Conservation (phyloP, 306 rosid genomes). For the Corylus avellana region DNA sequence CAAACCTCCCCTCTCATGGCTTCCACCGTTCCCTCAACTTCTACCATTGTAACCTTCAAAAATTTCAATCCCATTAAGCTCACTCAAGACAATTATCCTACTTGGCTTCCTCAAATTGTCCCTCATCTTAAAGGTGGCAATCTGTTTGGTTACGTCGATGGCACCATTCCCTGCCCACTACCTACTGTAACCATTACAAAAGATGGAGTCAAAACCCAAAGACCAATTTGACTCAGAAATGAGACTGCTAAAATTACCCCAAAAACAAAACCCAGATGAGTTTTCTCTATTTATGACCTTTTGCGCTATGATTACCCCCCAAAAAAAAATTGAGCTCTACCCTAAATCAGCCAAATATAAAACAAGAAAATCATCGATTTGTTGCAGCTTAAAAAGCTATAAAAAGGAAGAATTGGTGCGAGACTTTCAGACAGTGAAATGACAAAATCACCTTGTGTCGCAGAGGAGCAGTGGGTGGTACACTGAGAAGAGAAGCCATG, state of each 20-base stretch:
- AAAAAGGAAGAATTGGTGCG: neutral
- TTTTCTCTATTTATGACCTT: no score
- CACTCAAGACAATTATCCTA: no score
- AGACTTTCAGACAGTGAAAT: constrained; percentile 2
- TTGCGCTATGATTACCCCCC: no score
- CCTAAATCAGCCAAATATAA: neutral
- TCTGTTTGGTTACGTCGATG: no score
- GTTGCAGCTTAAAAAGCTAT: neutral
- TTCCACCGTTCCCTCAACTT: no score
- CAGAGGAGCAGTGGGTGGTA: constrained; percentile 39
- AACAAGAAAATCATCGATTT: neutral
- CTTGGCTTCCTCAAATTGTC: no score
- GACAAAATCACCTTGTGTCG: constrained; percentile 51
- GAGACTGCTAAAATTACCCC: neutral
- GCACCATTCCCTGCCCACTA: no score
- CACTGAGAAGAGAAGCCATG: constrained; percentile 70
- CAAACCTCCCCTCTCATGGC: no score
- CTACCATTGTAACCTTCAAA: no score
- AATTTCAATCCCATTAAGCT: no score
- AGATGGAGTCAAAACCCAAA: neutral
- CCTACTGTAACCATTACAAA: no score
- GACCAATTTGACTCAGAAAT: neutral
- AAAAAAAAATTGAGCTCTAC: neutral
- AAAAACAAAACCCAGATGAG: neutral
- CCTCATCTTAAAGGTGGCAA: no score